phyloP scores from a whole-genome alignment of 371 early-diverging fungal species.

The Mucor ambiguus region DNA sequence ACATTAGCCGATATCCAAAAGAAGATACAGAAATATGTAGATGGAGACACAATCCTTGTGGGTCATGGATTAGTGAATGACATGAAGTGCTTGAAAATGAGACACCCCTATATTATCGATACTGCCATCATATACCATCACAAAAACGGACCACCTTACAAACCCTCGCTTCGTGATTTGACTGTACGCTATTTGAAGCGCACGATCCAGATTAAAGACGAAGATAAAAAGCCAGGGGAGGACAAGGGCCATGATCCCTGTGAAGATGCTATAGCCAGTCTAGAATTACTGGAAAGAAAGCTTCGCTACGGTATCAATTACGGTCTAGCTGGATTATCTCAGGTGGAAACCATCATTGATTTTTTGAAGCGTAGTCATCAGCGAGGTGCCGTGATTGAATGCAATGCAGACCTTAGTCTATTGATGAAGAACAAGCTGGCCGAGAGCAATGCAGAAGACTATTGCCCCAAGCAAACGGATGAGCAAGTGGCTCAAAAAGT shows the following conservation, averaged over 20 bases:
- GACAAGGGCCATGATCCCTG: conserved; percentile 66
- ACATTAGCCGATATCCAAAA: conserved; percentile 57
- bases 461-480: conserved; percentile 16
- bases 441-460: conserved; percentile 17
- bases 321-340: conserved; percentile 25
- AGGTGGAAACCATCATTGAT: conserved; percentile 28
- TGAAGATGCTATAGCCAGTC: conserved; percentile 71
- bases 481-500: conserved; percentile 19
- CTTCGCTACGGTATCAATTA: conserved; percentile 39
- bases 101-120: conserved; percentile 70
- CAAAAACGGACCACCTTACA: conserved; percentile 58
- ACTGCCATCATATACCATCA: conserved; percentile 68
- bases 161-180: conserved; percentile 57
- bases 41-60: conserved; percentile 61
- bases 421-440: conserved; percentile 14
- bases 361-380: conserved; percentile 15
- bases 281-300: conserved; percentile 64
- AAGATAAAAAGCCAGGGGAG: conserved; percentile 21
- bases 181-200: conserved; percentile 57
- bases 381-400: conserved; percentile 22
- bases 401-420: conserved; percentile 12
- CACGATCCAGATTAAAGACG: conserved; percentile 51
- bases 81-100: conserved; percentile 61
- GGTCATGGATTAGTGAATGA: conserved; percentile 83
- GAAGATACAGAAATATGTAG: conserved; percentile 40